A percentile compares a stretch with the other conserved stretches of the same genome.
These are phyloP conservation scores for Coniochaeta prunicola DNA, from an alignment of 2,329 filamentous ascomycete species.

Conservation along the genomic window DNA sequence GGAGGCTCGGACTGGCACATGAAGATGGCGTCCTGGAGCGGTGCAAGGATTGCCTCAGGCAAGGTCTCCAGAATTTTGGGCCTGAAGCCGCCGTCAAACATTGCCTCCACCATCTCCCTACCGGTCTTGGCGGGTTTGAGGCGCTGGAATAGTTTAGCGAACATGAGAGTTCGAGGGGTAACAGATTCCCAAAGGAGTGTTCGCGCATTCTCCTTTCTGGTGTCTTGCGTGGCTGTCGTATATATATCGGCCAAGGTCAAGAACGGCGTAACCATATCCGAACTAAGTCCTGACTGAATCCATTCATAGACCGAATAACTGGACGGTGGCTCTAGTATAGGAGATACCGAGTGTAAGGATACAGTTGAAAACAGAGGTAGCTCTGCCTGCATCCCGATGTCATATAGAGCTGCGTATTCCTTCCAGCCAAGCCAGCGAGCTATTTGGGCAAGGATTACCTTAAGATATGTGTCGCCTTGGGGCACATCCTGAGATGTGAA, in stretches of 20 bases:
- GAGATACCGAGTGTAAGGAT: background rate
- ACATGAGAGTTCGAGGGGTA: slow-evolving; percentile 62
- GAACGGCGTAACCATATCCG: slow-evolving; percentile 26
- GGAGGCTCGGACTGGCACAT: slow-evolving; percentile 78
- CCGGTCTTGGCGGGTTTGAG: slow-evolving; percentile 44
- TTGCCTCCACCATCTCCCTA: slow-evolving; percentile 63
- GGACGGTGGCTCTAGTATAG: slow-evolving; percentile 19
- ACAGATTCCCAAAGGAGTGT: slow-evolving; percentile 36
- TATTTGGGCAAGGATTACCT: slow-evolving; percentile 74
- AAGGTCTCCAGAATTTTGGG: slow-evolving; percentile 67
- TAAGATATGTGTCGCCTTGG: slow-evolving; percentile 44
- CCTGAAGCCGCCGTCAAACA: slow-evolving; percentile 64
- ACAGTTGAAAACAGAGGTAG: slow-evolving; percentile 9
- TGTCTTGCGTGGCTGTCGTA: slow-evolving; percentile 26
- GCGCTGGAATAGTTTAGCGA: slow-evolving; percentile 59
- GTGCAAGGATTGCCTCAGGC: slow-evolving; percentile 74
- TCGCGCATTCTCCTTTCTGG: slow-evolving; percentile 25
- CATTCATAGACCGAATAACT: slow-evolving; percentile 39
- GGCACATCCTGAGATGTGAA: slow-evolving; percentile 36
- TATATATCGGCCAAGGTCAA: slow-evolving; percentile 38
- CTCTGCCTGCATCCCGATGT: slow-evolving; percentile 45
- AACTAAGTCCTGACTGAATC: slow-evolving; percentile 41
- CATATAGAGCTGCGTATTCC: slow-evolving; percentile 39
- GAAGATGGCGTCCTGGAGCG: slow-evolving; percentile 77
- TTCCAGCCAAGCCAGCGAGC: slow-evolving; percentile 73